Evolutionary conservation across 2,329 filamentous ascomycete species (phyloP).

Genomic region (Cladophialophora carrionii): DNA sequence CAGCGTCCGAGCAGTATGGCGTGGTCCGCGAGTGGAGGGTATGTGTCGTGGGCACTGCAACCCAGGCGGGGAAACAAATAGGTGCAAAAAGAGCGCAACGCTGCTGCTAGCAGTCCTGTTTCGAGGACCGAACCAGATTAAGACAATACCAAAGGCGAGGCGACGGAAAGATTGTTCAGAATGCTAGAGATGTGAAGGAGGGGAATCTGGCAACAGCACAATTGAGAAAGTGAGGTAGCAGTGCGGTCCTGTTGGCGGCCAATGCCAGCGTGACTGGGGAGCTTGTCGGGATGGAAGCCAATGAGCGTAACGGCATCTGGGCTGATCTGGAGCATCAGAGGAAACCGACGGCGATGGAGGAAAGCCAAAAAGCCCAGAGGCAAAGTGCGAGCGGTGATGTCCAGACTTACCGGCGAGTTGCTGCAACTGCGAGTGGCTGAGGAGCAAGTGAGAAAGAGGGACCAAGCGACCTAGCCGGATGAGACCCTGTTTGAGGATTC

Average conservation of each 20-base stretch:
- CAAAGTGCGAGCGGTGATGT: conserved; percentile 20
- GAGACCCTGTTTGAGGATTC: conserved; percentile 19
- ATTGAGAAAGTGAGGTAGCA: conserved; percentile 12
- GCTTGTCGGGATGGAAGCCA: conserved; percentile 9
- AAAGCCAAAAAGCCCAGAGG: background rate
- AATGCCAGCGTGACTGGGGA: conserved; percentile 6
- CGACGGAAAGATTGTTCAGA: conserved; percentile 3
- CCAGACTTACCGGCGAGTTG: conserved; percentile 10
- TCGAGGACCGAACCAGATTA: background rate
- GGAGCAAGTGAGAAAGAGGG: conserved; percentile 11
- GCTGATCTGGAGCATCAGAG: conserved; percentile 1
- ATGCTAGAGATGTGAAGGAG: conserved; percentile 14
- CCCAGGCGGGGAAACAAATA: background rate
- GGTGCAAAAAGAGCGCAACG: background rate
- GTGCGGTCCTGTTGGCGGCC: background rate
- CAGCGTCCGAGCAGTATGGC: conserved; percentile 3
- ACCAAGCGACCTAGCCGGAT: conserved; percentile 7
- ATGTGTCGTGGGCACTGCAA: background rate
- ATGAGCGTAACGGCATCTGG: conserved; percentile 5
- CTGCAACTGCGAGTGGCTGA: conserved; percentile 9
- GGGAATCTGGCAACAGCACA: conserved; percentile 3
- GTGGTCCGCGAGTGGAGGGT: conserved; percentile 5
- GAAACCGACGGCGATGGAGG: background rate
- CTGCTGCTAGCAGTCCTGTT: background rate
- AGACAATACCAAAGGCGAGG: background rate